Evolutionary conservation across 768 basidiomycete genomes (phyloP).

Genomic region (Boletellus ananiceps): DNA sequence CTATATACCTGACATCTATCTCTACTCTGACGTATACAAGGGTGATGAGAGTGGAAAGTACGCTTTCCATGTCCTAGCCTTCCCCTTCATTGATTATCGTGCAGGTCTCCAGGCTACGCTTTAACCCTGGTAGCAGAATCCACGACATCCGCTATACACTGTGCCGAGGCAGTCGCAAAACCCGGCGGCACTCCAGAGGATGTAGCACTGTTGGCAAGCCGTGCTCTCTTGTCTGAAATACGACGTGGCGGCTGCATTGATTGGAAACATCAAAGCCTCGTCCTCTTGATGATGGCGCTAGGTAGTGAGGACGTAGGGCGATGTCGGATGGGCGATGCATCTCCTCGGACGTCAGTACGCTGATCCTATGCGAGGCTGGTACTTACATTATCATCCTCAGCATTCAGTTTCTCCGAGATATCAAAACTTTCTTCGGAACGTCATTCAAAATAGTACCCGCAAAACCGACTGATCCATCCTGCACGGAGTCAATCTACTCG

Average conservation of each 20-base stretch:
- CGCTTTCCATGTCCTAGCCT: constrained; percentile 27
- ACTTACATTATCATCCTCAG: constrained; percentile 38
- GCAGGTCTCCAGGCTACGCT: constrained; percentile 93
- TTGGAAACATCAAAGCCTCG: constrained; percentile 79
- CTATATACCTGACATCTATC: constrained; percentile 96
- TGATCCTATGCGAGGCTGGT: neutral
- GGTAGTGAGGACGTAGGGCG: constrained; percentile 96
- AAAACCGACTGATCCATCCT: constrained; percentile 47
- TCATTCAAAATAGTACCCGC: constrained; percentile 84
- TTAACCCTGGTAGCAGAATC: constrained; percentile 88
- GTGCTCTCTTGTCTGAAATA: constrained; percentile 75
- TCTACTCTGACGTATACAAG: constrained; percentile 98
- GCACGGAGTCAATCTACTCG: constrained; percentile 68
- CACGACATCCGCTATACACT: constrained; percentile 84
- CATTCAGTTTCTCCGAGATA: constrained; percentile 86
- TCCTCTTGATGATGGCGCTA: constrained; percentile 88
- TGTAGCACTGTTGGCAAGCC: constrained; percentile 77
- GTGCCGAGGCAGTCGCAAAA: constrained; percentile 79
- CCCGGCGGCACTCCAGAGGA: constrained; percentile 90
- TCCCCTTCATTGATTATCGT: neutral
- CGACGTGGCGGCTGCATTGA: constrained; percentile 86
- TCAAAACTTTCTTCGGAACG: constrained; percentile 79
- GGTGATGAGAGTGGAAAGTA: constrained; percentile 97
- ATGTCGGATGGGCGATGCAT: constrained; percentile 81
- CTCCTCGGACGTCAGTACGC: constrained; percentile 69